These are phyloP conservation scores for Anacardium occidentale DNA, from an alignment of 345 rosid genomes.

Conservation along the genomic window DNA sequence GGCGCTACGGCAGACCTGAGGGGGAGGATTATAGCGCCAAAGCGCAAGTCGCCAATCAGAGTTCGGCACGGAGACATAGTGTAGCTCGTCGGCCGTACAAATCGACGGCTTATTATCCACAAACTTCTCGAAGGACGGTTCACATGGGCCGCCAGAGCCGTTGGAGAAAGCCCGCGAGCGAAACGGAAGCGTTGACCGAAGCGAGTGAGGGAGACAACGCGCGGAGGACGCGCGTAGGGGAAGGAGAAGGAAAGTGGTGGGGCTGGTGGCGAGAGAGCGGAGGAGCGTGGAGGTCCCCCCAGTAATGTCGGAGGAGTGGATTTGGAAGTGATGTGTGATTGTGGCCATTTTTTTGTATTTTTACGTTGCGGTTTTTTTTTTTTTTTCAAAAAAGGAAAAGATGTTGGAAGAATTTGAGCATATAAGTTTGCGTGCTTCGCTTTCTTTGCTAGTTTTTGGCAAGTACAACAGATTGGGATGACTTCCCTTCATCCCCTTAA, in stretches of 20 bases:
- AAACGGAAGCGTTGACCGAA: slow-evolving; percentile 9
- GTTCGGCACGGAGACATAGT: slow-evolving; percentile 63
- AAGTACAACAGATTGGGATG: no score
- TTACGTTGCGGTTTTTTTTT: neutral
- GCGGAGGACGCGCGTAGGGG: slow-evolving; percentile 7
- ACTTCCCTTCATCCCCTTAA: no score
- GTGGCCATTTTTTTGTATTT: neutral
- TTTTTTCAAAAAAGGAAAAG: no score
- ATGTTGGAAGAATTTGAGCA: no score
- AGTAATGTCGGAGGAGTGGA: slow-evolving; percentile 38
- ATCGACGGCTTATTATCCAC: slow-evolving; percentile 64
- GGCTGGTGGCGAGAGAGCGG: slow-evolving; percentile 20
- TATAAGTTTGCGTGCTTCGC: no score
- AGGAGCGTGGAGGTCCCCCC: slow-evolving; percentile 31
- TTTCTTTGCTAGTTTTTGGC: no score
- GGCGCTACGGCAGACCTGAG: slow-evolving; percentile 28
- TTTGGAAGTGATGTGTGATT: neutral
- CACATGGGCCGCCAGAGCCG: slow-evolving; percentile 12
- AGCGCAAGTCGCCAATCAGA: slow-evolving; percentile 87
- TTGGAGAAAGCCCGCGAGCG: slow-evolving; percentile 34
- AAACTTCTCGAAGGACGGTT: slow-evolving; percentile 21
- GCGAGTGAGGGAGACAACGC: slow-evolving; percentile 7
- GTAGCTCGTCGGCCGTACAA: slow-evolving; percentile 93
- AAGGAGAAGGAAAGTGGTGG: neutral
- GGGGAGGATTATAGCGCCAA: slow-evolving; percentile 75